Conservation (phyloP, 106 monocot genomes). For the Dendrobium catenatum region DNA sequence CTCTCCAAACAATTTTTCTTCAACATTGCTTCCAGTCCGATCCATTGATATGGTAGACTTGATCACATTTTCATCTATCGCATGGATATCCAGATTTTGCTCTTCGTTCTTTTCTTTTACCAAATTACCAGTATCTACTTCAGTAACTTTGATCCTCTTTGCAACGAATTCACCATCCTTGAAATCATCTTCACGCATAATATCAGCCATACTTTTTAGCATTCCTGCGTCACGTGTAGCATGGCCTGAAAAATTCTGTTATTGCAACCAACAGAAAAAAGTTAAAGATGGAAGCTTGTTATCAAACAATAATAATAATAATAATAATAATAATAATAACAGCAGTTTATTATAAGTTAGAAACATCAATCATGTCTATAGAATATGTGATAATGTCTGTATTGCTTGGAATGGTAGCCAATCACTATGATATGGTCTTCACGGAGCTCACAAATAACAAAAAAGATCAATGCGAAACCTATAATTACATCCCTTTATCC, state of each 20-base stretch:
- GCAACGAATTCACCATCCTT: conserved; percentile 17
- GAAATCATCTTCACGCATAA: conserved; percentile 24
- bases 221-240: neutral
- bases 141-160: conserved; percentile 44
- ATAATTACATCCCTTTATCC: neutral
- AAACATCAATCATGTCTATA: neutral
- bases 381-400: neutral
- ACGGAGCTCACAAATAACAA: neutral
- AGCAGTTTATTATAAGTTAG: neutral
- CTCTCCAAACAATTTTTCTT: neutral
- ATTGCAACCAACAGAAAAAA: conserved; percentile 2
- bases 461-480: neutral
- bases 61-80: neutral
- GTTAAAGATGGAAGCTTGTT: neutral
- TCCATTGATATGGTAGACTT: conserved; percentile 7
- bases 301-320: neutral
- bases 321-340: neutral
- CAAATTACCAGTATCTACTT: neutral
- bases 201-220: conserved; percentile 23
- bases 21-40: conserved; percentile 10
- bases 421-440: neutral
- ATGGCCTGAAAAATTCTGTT: neutral
- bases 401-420: neutral
- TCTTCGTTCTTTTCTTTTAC: conserved; percentile 4
- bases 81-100: conserved; percentile 5